Evolutionary conservation across 495 filamentous ascomycete species (phyloP).

Genomic region (Penicillium roqueforti): DNA sequence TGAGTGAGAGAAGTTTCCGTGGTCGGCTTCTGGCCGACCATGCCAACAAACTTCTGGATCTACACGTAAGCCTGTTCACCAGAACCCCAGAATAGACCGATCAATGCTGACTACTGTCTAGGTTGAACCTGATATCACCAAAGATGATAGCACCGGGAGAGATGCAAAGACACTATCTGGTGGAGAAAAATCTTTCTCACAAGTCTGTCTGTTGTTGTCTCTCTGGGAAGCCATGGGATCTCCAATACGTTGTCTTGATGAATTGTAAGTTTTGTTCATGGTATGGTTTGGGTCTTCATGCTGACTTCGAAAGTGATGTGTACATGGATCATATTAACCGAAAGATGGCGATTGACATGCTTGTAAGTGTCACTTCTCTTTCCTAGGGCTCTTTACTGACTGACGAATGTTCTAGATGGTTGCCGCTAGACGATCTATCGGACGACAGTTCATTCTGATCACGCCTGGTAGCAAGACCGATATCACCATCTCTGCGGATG

Average conservation of each 20-base stretch:
- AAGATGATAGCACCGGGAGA: slow-evolving; percentile 59
- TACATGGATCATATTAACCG: slow-evolving; percentile 99
- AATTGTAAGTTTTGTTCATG: slow-evolving; percentile 59
- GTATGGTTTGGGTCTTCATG: background rate
- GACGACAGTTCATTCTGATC: slow-evolving; percentile 93
- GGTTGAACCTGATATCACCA: slow-evolving; percentile 76
- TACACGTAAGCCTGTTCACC: slow-evolving; percentile 52
- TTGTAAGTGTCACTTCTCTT: slow-evolving; percentile 53
- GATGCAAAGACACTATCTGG: slow-evolving; percentile 89
- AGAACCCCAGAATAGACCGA: background rate
- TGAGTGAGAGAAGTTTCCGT: slow-evolving; percentile 84
- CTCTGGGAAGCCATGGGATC: slow-evolving; percentile 99
- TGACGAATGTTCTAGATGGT: slow-evolving; percentile 52
- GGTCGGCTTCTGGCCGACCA: slow-evolving; percentile 79
- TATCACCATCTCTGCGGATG: slow-evolving; percentile 68
- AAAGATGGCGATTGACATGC: slow-evolving; percentile 90
- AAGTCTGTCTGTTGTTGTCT: slow-evolving; percentile 84
- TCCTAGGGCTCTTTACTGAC: slow-evolving; percentile 10
- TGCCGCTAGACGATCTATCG: slow-evolving; percentile 77
- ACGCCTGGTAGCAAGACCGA: slow-evolving; percentile 82
- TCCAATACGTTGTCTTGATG: slow-evolving; percentile 89
- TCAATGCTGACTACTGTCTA: slow-evolving; percentile 18
- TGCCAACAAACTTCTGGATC: slow-evolving; percentile 61
- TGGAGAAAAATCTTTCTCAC: slow-evolving; percentile 96
- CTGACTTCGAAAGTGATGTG: slow-evolving; percentile 63